phyloP scores from a whole-genome alignment of 139 green algal genomes.

The Tetradesmus lagerheimii region DNA sequence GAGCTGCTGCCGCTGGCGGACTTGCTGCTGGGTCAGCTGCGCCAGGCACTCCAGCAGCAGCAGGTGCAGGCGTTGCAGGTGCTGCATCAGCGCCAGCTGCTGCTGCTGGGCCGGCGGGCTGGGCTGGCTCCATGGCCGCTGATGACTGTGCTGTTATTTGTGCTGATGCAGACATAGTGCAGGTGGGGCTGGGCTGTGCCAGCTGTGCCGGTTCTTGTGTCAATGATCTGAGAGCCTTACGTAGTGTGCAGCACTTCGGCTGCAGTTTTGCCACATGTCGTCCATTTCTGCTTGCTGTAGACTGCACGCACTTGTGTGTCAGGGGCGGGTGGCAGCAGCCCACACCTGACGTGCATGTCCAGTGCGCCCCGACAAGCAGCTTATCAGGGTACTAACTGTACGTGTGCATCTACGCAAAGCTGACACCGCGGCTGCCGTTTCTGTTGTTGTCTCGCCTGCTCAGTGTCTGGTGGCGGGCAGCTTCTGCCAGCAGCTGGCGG shows the following conservation, averaged over 20 bases:
- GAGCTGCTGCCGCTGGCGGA: not conserved
- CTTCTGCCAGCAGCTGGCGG: not conserved
- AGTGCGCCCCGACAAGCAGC: too few relatives aligned
- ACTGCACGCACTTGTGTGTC: too few relatives aligned
- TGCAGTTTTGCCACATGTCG: too few relatives aligned
- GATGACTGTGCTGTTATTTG: slow-evolving; percentile 34
- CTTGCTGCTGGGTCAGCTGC: too few relatives aligned
- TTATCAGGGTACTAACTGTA: too few relatives aligned
- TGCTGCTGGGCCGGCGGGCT: slow-evolving; percentile 6
- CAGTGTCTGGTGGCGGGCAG: slow-evolving; percentile 20
- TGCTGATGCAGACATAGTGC: slow-evolving; percentile 22
- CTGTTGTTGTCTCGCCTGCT: not conserved
- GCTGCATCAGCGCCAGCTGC: not conserved
- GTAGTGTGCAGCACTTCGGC: too few relatives aligned
- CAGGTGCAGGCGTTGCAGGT: not conserved
- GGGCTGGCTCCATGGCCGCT: not conserved
- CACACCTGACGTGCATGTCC: too few relatives aligned
- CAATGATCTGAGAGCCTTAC: too few relatives aligned
- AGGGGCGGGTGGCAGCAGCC: too few relatives aligned
- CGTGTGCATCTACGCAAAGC: not conserved
- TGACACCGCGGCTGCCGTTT: not conserved
- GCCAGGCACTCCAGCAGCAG: not conserved
- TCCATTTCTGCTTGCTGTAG: too few relatives aligned
- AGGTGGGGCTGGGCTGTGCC: not conserved
- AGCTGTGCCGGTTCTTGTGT: not conserved